Evolutionary conservation across 352 stramenopile genomes (phyloP), one percentile per base, ranked within the genome.

Genomic region (Phytophthora fragariaefolia): DNA sequence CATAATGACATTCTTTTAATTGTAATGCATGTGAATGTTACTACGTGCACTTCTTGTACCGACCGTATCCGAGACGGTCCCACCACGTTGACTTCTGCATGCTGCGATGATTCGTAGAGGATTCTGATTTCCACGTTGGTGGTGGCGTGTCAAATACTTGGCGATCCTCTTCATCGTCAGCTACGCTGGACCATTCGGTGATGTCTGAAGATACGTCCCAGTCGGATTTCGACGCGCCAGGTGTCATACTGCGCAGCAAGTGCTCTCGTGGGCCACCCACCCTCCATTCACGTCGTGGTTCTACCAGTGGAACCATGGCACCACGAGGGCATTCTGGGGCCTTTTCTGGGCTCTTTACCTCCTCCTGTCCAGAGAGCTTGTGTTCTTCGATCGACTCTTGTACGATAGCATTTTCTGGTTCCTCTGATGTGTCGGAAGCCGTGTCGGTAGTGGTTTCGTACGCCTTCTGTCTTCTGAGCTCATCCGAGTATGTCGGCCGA

Each of bases 121-220:
- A 1, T 15, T 26, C 8, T n/a, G 27, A 45, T 47, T 53, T 23
- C 40, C 42, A 34, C 15, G 24, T 28, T 32, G 26, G 26, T 24
- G 18, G 15, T 24, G 7, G 46, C 22, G 46, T 52, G 3, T 52
- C 23, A 15, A 40, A 38, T 7, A 46, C 38, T 22, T 36, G 23
- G n/a, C 17, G 28, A 49, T 64, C 38, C n/a, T 51, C 47, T 22
- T 66, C 58, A 4, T 58, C 48, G 26, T 58, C 58, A 15, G 57
- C 47, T 12, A 65, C 24, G 18, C 32, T 65, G 26, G 58, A 58
- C 58, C 47, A 66, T 6, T 66, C 46, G 5, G 32, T 64, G 47
- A 22, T 52, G 26, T 65, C 47, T 20, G 47, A 58, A 22, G 13
- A 23, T 3, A 36, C 52, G 23, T 58, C 47, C 23, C 47, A 65